Conservation (phyloP, 2,329 filamentous ascomycete species). For the Phialemoniopsis sp. region DNA sequence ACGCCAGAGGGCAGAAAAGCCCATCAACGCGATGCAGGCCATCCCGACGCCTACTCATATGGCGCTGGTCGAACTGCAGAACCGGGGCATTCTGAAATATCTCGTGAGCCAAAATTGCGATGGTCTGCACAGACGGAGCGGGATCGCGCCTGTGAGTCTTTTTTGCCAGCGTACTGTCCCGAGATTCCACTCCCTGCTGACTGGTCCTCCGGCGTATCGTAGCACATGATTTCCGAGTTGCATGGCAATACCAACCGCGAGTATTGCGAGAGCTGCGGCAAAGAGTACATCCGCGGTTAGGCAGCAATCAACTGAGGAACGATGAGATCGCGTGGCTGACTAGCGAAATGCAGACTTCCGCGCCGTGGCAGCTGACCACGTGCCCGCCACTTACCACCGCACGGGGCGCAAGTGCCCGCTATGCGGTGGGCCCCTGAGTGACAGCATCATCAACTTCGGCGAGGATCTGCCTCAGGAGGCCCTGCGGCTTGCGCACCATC, state of each 20-base stretch:
- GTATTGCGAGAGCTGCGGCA: constrained; percentile 35
- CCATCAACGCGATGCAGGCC: constrained; percentile 33
- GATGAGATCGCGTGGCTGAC: too few relatives aligned
- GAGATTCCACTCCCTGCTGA: too few relatives aligned
- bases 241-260: constrained; percentile 44
- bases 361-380: constrained; percentile 36
- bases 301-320: too few relatives aligned
- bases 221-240: constrained; percentile 39
- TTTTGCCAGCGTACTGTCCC: too few relatives aligned
- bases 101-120: constrained; percentile 41
- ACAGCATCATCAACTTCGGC: constrained; percentile 41
- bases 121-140: constrained; percentile 38
- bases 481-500: constrained; percentile 23
- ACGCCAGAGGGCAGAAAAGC: constrained; percentile 21
- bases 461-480: constrained; percentile 26
- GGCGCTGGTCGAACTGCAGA: constrained; percentile 39
- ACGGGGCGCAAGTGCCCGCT: constrained; percentile 37
- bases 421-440: constrained; percentile 31
- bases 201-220: neutral
- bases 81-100: constrained; percentile 33
- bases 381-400: constrained; percentile 36
- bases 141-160: constrained; percentile 33
- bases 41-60: constrained; percentile 41
- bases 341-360: constrained; percentile 36
- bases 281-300: constrained; percentile 39